Base-by-base conservation (phyloP, 495 filamentous ascomycete genomes). In the Physcia stellaris region DNA sequence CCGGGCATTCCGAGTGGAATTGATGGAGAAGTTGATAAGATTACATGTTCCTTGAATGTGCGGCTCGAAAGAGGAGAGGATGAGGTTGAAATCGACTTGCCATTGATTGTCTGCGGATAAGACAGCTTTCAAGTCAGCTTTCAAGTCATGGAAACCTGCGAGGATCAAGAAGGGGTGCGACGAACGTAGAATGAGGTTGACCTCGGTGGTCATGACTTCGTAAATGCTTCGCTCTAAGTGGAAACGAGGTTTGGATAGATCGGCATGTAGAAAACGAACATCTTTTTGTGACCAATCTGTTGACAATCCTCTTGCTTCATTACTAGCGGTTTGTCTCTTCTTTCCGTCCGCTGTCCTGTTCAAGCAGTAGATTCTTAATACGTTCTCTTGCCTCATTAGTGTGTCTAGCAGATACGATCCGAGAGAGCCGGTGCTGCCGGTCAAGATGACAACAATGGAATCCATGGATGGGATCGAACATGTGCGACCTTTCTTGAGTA, bases 381-480 rank as follows among this genome's bases (percentile, higher is more conserved):
- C 43, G 2, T 34, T 30, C 3, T 34, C 33, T 20, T 45, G 33
- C 1, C 30, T 22, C 2, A 61, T 30, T 1, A 59, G 45, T 1
- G 32, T 22, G 26, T 54, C 37, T 4, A 64, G 46, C 13, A 64
- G 17, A 36, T 60, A 54, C 4, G 45, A 46, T 3, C 61, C 61
- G 2, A 64, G 43, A 6, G 41, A 39, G 11, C 61, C 61, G 3
- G 59, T 61, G 3, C 57, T 57, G 23, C 61, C 61, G n/a, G 58
- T 61, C 1, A 64, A 41, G 21, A 60, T 33, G 4, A 60, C 43
- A n/a, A n/a, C 13, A 33, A 33, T n/a, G 13, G 31, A 15, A 6
- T 33, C 31, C 6, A 6, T 33, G 6, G 13, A 33, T 15, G 31
- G 19, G 19, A 15, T 15, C 13, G 31, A 6, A 15, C 13, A 15